Evolutionary conservation across 2,329 filamentous ascomycete species (phyloP).

Genomic region (Fusarium chuoi): DNA sequence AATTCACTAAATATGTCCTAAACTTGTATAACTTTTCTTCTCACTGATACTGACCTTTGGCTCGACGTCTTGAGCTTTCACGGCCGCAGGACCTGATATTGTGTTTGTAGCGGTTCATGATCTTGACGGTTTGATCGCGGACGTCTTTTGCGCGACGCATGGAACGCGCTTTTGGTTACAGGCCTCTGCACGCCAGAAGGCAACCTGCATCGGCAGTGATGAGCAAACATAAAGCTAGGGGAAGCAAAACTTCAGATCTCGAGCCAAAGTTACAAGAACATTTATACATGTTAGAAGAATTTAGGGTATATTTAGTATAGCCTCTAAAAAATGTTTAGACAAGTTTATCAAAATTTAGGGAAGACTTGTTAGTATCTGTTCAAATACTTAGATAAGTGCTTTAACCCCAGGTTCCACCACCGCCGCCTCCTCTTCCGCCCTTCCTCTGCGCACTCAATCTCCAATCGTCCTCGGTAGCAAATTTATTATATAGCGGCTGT

Average conservation of each 20-base stretch:
- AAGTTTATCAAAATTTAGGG: background rate
- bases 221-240: background rate
- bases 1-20: no score
- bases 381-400: background rate
- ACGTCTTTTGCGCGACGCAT: slow-evolving; percentile 94
- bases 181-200: background rate
- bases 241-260: background rate
- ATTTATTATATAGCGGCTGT: slow-evolving; percentile 93
- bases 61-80: slow-evolving; percentile 52
- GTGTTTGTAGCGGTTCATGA: slow-evolving; percentile 93
- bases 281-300: rapidly evolving
- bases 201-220: background rate
- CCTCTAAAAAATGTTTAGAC: no score
- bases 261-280: background rate
- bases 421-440: slow-evolving; percentile 83
- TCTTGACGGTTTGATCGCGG: slow-evolving; percentile 88
- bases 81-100: slow-evolving; percentile 84
- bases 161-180: slow-evolving; percentile 67
- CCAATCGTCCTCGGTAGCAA: slow-evolving; percentile 94
- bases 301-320: background rate
- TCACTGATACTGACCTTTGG: no score
- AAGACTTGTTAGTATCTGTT: background rate
- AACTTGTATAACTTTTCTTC: no score
- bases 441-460: slow-evolving; percentile 87
- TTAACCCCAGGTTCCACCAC: slow-evolving; percentile 90